phyloP scores from a whole-genome alignment of 2,329 filamentous ascomycete genomes.

The Alternaria novae-zelandiae region DNA sequence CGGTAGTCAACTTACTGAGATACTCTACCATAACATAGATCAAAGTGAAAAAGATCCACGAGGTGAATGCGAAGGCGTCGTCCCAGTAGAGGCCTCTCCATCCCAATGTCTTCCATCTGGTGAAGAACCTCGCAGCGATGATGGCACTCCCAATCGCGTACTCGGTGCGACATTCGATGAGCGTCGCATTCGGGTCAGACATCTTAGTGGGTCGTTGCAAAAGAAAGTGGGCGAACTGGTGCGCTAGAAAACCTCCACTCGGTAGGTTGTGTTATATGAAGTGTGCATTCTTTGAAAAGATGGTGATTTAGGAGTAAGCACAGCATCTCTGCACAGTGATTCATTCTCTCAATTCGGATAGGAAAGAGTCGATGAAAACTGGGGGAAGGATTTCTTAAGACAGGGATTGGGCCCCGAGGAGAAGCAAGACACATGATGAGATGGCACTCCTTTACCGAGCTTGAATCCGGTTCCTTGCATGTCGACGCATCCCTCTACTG shows the following conservation, averaged over 20 bases:
- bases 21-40: conserved; percentile 3
- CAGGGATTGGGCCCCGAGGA: neutral
- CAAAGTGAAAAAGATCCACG: neutral
- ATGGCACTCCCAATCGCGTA: neutral
- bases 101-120: neutral
- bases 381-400: neutral
- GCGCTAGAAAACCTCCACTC: neutral
- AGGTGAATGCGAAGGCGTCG: neutral
- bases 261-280: neutral
- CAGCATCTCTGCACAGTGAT: neutral
- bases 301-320: neutral
- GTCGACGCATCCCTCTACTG: neutral
- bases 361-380: neutral
- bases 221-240: neutral
- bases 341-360: neutral
- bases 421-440: neutral
- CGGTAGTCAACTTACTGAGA: neutral
- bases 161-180: neutral
- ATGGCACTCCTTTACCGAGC: neutral
- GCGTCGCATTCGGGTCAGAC: neutral
- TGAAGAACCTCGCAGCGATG: neutral
- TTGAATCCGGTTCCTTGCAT: neutral
- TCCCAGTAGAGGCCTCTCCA: neutral
- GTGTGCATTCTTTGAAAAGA: neutral
- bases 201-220: neutral